Conservation (phyloP, 2,329 filamentous ascomycete species). For the Exserohilum turcica region DNA sequence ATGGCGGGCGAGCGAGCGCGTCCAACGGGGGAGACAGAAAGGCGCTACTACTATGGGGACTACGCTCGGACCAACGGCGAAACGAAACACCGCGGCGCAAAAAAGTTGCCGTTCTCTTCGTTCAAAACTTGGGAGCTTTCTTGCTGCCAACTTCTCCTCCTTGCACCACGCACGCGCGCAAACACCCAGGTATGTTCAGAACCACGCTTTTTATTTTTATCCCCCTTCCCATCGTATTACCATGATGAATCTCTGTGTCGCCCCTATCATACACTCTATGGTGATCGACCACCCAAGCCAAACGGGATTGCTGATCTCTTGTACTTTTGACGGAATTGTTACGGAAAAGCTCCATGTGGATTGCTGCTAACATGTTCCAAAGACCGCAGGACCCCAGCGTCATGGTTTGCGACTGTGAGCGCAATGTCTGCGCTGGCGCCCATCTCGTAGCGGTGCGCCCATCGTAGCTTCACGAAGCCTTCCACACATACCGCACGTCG, state of each 20-base stretch:
- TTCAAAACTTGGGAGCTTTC: slow-evolving; percentile 25
- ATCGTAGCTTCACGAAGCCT: slow-evolving; percentile 6
- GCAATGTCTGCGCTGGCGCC: neutral
- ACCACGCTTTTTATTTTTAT: slow-evolving; percentile 6
- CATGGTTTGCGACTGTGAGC: neutral
- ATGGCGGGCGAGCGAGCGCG: slow-evolving; percentile 21
- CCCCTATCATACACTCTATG: slow-evolving; percentile 49
- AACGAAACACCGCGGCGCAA: slow-evolving; percentile 24
- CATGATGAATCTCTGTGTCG: slow-evolving; percentile 48
- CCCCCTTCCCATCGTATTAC: slow-evolving; percentile 9
- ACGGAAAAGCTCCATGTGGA: slow-evolving; percentile 4
- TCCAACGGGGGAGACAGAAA: slow-evolving; percentile 10
- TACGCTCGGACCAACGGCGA: slow-evolving; percentile 23
- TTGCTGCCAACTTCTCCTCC: slow-evolving; percentile 17
- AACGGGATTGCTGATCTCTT: slow-evolving; percentile 46
- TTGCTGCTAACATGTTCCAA: slow-evolving; percentile 27
- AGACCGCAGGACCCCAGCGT: neutral
- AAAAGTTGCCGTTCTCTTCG: slow-evolving; percentile 29
- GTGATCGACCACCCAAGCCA: slow-evolving; percentile 50
- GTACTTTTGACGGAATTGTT: slow-evolving; percentile 11
- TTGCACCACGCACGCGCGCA: slow-evolving; percentile 28
- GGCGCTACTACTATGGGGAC: slow-evolving; percentile 4
- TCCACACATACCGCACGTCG: neutral
- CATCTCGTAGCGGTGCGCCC: neutral
- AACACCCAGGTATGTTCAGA: too few species aligned